Percentiles rank a stretch among this genome's conserved stretches.
Evolutionary conservation across 306 rosid species (phyloP).

Genomic region (Acacia melanoxylon): DNA sequence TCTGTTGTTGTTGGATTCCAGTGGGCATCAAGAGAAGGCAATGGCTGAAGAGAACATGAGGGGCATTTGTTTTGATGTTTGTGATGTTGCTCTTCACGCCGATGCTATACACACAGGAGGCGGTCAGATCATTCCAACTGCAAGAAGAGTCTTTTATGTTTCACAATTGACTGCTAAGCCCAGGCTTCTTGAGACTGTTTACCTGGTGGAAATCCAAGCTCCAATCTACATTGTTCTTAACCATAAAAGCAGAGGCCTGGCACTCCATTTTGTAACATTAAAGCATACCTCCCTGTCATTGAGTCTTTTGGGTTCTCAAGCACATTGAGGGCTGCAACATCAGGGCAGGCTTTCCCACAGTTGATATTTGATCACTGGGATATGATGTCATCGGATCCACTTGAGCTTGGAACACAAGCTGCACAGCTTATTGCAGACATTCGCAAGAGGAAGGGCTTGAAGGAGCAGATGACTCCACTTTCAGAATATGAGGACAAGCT

Average conservation of each 20-base stretch:
- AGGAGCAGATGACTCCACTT: constrained; percentile 32
- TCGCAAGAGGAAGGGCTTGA: constrained; percentile 33
- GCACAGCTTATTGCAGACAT: constrained; percentile 33
- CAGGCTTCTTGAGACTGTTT: constrained; percentile 61
- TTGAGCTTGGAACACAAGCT: constrained; percentile 62
- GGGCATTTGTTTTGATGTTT: constrained; percentile 59
- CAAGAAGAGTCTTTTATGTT: constrained; percentile 60
- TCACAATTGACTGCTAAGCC: constrained; percentile 64
- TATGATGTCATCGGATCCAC: constrained; percentile 60
- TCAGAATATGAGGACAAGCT: constrained; percentile 25
- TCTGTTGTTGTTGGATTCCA: constrained; percentile 70
- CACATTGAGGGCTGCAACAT: not conserved
- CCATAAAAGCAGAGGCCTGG: constrained; percentile 63
- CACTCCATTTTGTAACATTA: constrained; percentile 60
- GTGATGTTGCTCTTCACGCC: constrained; percentile 67
- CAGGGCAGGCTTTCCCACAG: not conserved
- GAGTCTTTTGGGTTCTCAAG: constrained; percentile 2
- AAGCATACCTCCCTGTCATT: constrained; percentile 58
- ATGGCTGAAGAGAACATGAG: constrained; percentile 65
- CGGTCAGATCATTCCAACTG: constrained; percentile 65
- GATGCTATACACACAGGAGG: constrained; percentile 72
- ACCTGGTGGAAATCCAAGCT: constrained; percentile 59
- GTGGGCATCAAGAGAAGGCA: constrained; percentile 71
- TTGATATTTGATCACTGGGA: not conserved
- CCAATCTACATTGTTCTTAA: constrained; percentile 67